Base-by-base conservation (phyloP, 345 rosid species). In the Lepidium africanum region DNA sequence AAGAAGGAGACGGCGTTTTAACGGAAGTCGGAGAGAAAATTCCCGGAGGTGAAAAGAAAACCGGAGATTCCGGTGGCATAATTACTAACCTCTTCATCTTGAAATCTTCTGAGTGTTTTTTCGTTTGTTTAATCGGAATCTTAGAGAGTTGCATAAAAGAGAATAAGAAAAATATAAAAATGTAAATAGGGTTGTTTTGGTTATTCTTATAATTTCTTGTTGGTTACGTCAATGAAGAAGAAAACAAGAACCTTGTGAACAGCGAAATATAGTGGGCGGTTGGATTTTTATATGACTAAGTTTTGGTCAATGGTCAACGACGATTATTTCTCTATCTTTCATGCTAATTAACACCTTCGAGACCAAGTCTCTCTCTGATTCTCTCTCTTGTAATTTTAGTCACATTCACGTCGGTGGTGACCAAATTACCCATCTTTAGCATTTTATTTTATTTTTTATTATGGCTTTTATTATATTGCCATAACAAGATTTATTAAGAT, bases 281-380 rank as follows among this genome's bases (percentile, higher is more conserved):
- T 67, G 37, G 47, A 40, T 27, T 32, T 59, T 38, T 64, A 65
- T 73, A 60, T 45, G 78, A 67, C 73, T 64, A 37, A 52, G 67
- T 0, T 51, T 23, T 1, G 69, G 78, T 74, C 78, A 74, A 74
- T 39, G 78, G 78, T 74, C 78, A 74, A 74, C 70, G 78, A 61
- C 41, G 64, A 60, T 67, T 62, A 38, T 61, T 68, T 60, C 50
- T 70, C 42, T 67, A 17, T 74, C 69, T 60, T 25, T 7, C 78
- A 67, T 60, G 69, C 73, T 74, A 67, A 74, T 67, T 59, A 52
- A 67, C 64, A 66, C 38, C 50, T 68, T 62, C 59, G 39, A 47
- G 78, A 75, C 74, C 65, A 68, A 75, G 70, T 75, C 74, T 74
- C 62, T 59, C 67, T 65, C 19, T n/a, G n/a, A 27, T 27, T 38